Base-by-base conservation (phyloP, 192 early-diverging fungal genomes). In the Pilobolus umbonatus region DNA sequence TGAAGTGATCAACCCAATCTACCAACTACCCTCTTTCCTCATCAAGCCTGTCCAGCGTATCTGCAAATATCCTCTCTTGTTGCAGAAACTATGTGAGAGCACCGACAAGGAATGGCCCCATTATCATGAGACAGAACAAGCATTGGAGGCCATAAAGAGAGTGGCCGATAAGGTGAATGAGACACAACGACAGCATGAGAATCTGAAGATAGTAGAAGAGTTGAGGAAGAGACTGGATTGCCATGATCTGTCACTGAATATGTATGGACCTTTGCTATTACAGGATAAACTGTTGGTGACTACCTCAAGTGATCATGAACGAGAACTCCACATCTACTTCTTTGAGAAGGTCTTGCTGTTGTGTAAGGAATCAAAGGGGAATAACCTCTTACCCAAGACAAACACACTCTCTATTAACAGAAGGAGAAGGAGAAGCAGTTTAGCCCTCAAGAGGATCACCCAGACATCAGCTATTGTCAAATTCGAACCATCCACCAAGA, bases 31-130 rank as follows among this genome's bases (percentile, higher is more conserved):
- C 15, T 89, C 87, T 9, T 88, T 90, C 71, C 75, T 98, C 44
- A 98, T 98, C 78, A 94, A 95, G 61, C 96, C 96, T 1, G 84
- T 99, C 1, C 96, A 99, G 75, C 84, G 96, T 45, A 87, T 98
- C 58, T 95, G 94, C 75, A 94, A 93, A 79, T 99, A 99, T 73
- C 94, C 94, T 47, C 75, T 99, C 54, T 84, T 99, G 25, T 70
- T 91, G 55, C 79, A 80, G 46, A 86, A 90, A 42, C 60, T 85
- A 46, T 68, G 81, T 63, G 84, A 85, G 62, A 76, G 79, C 61
- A 86, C 81, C 31, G 72, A 85, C 55, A 10, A 32, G 2, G 31
- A 57, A 17, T 69, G 67, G 52, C 76, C 81, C n/a, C 66, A 78
- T 43, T 79, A 78, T 51, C 35, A 66, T 25, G 87, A 88, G 59